Evolutionary conservation across 495 filamentous ascomycete species (phyloP), one percentile per base, ranked within the genome.

Genomic region (Delitschia confertaspora): DNA sequence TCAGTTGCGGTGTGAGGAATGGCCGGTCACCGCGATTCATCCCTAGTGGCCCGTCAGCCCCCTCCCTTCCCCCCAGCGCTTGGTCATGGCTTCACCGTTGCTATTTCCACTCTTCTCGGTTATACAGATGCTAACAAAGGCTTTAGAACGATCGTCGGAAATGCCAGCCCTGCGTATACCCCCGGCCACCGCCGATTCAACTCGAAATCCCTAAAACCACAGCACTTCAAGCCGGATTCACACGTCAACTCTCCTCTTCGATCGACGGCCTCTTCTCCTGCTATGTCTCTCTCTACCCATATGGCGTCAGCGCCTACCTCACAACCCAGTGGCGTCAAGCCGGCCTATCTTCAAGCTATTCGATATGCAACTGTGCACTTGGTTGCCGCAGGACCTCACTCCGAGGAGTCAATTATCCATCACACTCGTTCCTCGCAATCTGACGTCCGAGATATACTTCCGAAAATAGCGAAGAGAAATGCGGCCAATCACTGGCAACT

Each of bases 401-500:
- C 35, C 2, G 39, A 38, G 5, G 38, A 44, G n/a, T 24, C 21
- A 6, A 50, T 65, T 32, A 24, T 38, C 9, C 27, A 26, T 4
- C 51, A 37, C 27, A 62, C 60, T 16, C 48, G 52, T 23, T 46
- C 51, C 36, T 49, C 48, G 18, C 47, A 45, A 10, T 42, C 44
- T 14, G 58, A 60, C 35, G 23, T 61, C n/a, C 41, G 49, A 0
- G 46, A 47, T 22, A 44, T 63, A 22, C 48, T 65, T 1, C 49
- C 42, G 20, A 59, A 58, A 53, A 49, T 59, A 33, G 62, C 51
- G n/a, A 59, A 53, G 35, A 36, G 34, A 9, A 38, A 60, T 32
- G 47, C 42, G 8, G 46, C 57, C 11, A 55, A 56, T 10, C 49
- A 53, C 26, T 65, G 62, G 62, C 38, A 56, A 33, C 49, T 66